phyloP scores from a whole-genome alignment of 495 filamentous ascomycete genomes.

The Penicillium taxi region DNA sequence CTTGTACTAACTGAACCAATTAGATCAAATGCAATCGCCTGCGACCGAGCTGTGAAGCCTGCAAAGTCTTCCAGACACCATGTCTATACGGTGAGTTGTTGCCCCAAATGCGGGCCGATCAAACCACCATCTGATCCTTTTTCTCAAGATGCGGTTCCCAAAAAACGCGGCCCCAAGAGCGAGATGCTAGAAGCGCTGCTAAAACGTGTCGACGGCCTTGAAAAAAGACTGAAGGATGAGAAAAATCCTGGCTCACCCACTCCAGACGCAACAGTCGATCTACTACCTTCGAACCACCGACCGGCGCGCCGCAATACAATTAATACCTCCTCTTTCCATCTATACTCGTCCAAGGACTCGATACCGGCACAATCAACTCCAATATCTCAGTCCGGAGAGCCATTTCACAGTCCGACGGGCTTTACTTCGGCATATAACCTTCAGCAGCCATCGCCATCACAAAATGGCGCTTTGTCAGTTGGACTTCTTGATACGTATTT shows the following conservation, averaged over 20 bases:
- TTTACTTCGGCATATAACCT: constrained; percentile 6
- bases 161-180: constrained; percentile 82
- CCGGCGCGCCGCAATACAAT: constrained; percentile 17
- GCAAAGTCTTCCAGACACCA: constrained; percentile 79
- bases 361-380: constrained; percentile 6
- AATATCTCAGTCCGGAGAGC: constrained; percentile 9
- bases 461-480: constrained; percentile 40
- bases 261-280: constrained; percentile 14
- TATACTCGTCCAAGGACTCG: constrained; percentile 9
- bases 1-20: neutral
- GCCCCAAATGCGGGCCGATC: constrained; percentile 2
- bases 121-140: constrained; percentile 6
- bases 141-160: constrained; percentile 69
- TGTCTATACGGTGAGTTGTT: constrained; percentile 69
- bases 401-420: constrained; percentile 6
- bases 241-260: constrained; percentile 46
- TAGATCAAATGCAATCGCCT: constrained; percentile 87
- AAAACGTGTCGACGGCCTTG: constrained; percentile 76
- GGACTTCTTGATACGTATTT: constrained; percentile 70
- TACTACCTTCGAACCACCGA: constrained; percentile 8
- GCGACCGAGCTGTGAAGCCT: constrained; percentile 77
- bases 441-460: constrained; percentile 22
- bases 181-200: constrained; percentile 78
- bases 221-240: constrained; percentile 66
- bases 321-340: constrained; percentile 14